A percentile compares a stretch with the other conserved stretches of the same genome.
Evolutionary conservation across 2,329 filamentous ascomycete species (phyloP).

Genomic region (Ceratocystis ficicola): DNA sequence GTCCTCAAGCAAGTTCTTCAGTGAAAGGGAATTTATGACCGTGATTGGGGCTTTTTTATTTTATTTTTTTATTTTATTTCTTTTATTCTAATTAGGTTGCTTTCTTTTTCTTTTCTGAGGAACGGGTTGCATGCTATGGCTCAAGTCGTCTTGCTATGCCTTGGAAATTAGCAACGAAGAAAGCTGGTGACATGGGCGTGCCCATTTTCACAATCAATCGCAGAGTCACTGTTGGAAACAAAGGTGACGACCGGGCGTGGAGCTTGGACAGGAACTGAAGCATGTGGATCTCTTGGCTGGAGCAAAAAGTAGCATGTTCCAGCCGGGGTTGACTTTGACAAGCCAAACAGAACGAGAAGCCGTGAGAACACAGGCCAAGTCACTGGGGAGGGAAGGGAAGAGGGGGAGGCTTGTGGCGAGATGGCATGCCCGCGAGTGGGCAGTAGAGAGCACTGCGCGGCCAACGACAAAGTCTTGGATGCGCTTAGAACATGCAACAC

Average conservation of each 20-base stretch:
- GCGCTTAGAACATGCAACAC: too few relatives aligned
- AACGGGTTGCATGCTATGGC: background rate
- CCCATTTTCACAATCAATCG: background rate
- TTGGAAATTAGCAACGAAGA: background rate
- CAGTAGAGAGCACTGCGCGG: too few relatives aligned
- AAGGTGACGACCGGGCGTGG: background rate
- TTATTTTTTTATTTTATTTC: background rate
- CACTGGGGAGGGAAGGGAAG: background rate
- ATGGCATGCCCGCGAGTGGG: too few relatives aligned
- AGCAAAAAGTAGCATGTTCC: background rate
- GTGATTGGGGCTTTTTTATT: background rate
- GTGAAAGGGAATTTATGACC: background rate
- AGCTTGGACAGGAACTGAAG: conserved; percentile 11
- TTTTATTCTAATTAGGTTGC: background rate
- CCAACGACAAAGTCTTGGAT: too few relatives aligned
- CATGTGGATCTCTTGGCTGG: conserved; percentile 9
- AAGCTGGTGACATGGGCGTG: background rate
- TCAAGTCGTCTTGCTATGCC: background rate
- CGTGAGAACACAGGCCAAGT: background rate
- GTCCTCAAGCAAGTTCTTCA: background rate
- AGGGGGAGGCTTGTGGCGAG: background rate
- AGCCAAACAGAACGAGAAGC: background rate
- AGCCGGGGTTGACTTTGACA: background rate
- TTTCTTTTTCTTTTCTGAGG: background rate
- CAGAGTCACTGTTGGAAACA: background rate